phyloP scores from a whole-genome alignment of 805 yeast genomes.

The Wickerhamomyces pijperi region DNA sequence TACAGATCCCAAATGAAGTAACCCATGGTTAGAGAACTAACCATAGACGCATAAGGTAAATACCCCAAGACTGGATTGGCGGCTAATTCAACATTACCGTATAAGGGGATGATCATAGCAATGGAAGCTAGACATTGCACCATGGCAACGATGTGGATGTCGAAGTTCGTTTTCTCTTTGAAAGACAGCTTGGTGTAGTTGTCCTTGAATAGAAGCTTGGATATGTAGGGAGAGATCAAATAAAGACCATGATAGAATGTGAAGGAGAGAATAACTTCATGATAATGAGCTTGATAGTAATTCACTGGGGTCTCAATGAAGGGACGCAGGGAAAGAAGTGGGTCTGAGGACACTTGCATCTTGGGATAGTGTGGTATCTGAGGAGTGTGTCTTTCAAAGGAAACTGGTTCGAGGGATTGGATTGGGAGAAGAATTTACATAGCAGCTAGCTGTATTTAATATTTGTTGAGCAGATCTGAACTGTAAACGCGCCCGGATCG shows the following conservation, averaged over 20 bases:
- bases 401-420: no score
- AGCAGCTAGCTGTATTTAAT: no score
- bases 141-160: conserved; percentile 84
- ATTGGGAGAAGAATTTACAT: no score
- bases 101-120: conserved; percentile 49
- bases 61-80: conserved; percentile 52
- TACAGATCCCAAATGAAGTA: conserved; percentile 86
- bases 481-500: no score
- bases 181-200: conserved; percentile 36
- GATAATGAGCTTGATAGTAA: conserved; percentile 48
- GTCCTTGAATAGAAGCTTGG: conserved; percentile 37
- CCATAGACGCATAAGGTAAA: conserved; percentile 68
- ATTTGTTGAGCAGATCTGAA: no score
- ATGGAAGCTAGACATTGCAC: conserved; percentile 69
- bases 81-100: conserved; percentile 38
- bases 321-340: conserved; percentile 17
- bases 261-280: conserved; percentile 57
- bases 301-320: conserved; percentile 27
- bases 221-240: conserved; percentile 38
- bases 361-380: no score
- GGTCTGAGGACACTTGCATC: conserved; percentile 4
- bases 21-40: conserved; percentile 63
- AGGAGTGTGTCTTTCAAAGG: no score
- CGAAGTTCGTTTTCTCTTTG: conserved; percentile 60
- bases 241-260: conserved; percentile 49